These are phyloP conservation scores for Fomitopsis pulvina DNA, from an alignment of 768 basidiomycete species.

Conservation along the genomic window DNA sequence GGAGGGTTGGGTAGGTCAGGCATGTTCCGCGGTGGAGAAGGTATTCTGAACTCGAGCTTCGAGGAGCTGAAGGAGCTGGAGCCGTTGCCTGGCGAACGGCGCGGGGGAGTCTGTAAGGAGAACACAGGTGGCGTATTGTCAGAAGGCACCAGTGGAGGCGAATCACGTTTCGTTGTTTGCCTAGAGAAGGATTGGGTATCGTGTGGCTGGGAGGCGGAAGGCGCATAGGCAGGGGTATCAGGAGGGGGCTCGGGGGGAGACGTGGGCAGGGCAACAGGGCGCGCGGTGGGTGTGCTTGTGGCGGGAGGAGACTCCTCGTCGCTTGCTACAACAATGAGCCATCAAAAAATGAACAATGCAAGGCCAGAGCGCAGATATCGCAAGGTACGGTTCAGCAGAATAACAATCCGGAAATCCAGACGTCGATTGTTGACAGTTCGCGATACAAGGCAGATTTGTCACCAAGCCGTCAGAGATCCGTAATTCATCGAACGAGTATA, in stretches of 20 bases:
- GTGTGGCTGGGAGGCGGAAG: too few relatives aligned
- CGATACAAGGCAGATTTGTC: too few relatives aligned
- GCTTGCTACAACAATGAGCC: constrained; percentile 32
- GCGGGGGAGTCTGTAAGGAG: constrained; percentile 42
- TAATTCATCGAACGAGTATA: not conserved
- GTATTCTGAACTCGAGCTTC: constrained; percentile 49
- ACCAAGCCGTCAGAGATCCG: not conserved
- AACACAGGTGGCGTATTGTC: constrained; percentile 5
- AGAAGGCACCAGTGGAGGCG: constrained; percentile 25
- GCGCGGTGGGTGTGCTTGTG: constrained; percentile 18
- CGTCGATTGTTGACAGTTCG: too few relatives aligned
- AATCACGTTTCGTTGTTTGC: constrained; percentile 1
- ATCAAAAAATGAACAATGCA: too few relatives aligned
- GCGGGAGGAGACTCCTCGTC: constrained; percentile 28
- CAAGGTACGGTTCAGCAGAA: too few relatives aligned
- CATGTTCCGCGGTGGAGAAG: constrained; percentile 54
- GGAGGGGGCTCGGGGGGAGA: not conserved
- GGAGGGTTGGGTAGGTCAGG: constrained; percentile 66
- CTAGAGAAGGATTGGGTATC: too few relatives aligned
- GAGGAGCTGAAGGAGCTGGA: constrained; percentile 27
- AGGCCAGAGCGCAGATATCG: too few relatives aligned
- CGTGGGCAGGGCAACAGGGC: constrained; percentile 13
- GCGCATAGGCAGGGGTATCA: not conserved
- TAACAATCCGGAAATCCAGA: too few relatives aligned
- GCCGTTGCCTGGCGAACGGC: constrained; percentile 24